These are phyloP conservation scores for Phialophora macrospora DNA, from an alignment of 2,329 filamentous ascomycete genomes.

Conservation along the genomic window DNA sequence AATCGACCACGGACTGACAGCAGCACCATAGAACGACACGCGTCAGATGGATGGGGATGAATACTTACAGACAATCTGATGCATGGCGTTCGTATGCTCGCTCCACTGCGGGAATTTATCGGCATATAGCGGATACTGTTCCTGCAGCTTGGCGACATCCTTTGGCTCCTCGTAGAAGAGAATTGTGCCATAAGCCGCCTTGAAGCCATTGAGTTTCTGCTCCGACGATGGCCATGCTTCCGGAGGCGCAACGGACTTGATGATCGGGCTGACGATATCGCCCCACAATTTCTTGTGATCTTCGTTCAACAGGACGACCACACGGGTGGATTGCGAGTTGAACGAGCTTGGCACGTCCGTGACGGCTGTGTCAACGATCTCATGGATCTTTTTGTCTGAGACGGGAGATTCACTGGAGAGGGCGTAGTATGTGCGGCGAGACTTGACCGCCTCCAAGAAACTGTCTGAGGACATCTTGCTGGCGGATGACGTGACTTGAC, in stretches of 20 bases:
- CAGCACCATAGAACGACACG: not conserved
- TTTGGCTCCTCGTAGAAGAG: conserved; percentile 84
- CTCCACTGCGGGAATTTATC: conserved; percentile 81
- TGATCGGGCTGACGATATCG: conserved; percentile 27
- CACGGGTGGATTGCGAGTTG: conserved; percentile 84
- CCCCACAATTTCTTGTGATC: conserved; percentile 92
- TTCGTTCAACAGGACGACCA: conserved; percentile 76
- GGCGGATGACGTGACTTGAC: conserved; percentile 11
- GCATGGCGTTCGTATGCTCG: conserved; percentile 77
- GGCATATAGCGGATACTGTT: conserved; percentile 66
- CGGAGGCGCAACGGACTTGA: conserved; percentile 31
- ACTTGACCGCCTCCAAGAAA: conserved; percentile 29
- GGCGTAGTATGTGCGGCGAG: conserved; percentile 35
- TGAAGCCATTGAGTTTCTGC: conserved; percentile 32
- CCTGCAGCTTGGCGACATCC: conserved; percentile 64
- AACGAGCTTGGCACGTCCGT: conserved; percentile 70
- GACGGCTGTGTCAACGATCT: conserved; percentile 32
- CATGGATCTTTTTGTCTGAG: conserved; percentile 34
- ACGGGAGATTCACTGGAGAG: conserved; percentile 33
- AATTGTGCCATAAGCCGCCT: conserved; percentile 74
- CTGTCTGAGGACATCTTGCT: conserved; percentile 23
- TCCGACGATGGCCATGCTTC: conserved; percentile 28
- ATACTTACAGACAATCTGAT: conserved; percentile 47
- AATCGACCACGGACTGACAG: not conserved
- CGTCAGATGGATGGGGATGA: not conserved